Percentiles rank a stretch among this genome's conserved stretches.
Evolutionary conservation across 768 basidiomycete species (phyloP).

Genomic region (Leccinum barrowsii): DNA sequence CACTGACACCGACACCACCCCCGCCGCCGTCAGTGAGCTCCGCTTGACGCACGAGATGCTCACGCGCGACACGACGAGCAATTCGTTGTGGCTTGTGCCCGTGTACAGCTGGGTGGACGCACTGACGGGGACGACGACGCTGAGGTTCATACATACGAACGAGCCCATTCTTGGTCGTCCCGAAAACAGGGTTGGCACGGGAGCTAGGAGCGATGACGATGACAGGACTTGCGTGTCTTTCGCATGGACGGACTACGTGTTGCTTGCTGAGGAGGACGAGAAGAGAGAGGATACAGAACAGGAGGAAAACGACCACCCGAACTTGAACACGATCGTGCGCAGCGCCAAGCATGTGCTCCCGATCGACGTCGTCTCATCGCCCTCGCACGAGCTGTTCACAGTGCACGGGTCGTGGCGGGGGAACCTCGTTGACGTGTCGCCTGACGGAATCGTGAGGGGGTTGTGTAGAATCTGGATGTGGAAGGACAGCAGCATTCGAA

Average conservation of each 20-base stretch:
- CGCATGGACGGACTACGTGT: conserved; percentile 16
- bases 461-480: conserved; percentile 1
- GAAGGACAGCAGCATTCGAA: not conserved
- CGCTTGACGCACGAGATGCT: conserved; percentile 20
- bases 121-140: conserved; percentile 10
- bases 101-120: conserved; percentile 13
- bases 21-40: conserved; percentile 6
- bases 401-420: conserved; percentile 11
- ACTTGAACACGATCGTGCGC: conserved; percentile 6
- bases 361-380: not conserved
- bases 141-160: conserved; percentile 21
- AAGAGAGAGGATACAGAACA: not conserved
- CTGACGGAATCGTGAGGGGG: conserved; percentile 16
- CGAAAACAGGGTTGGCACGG: not conserved
- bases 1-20: not conserved
- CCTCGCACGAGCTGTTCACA: conserved; percentile 10
- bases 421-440: conserved; percentile 15
- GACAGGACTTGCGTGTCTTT: not conserved
- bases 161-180: not conserved
- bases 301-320: not conserved
- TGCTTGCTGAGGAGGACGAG: not conserved
- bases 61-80: conserved; percentile 1
- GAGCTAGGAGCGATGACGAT: not conserved
- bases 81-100: conserved; percentile 11
- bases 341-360: conserved; percentile 5